Conservation (phyloP, 495 filamentous ascomycete species). For the Parathielavia hyrcaniae region DNA sequence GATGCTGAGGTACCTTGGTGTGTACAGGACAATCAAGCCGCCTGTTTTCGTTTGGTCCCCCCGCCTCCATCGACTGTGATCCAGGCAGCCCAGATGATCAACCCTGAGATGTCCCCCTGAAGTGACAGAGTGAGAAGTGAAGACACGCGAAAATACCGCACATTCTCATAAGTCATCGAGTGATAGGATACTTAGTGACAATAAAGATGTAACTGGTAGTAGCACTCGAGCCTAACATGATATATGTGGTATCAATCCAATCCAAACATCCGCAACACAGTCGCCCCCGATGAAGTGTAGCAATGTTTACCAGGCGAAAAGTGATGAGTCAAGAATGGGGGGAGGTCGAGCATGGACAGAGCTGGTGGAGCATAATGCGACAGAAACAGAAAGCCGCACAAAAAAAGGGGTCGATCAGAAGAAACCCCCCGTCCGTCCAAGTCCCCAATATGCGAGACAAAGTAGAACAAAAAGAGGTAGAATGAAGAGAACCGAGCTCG, state of each 20-base stretch:
- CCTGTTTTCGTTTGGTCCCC: too few relatives aligned
- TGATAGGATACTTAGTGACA: background rate
- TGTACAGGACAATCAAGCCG: background rate
- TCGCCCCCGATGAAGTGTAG: conserved; percentile 8
- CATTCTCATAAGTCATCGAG: conserved; percentile 4
- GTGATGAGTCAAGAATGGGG: background rate
- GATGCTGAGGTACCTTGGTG: background rate
- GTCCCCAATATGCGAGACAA: background rate
- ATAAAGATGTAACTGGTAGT: background rate
- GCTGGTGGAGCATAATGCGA: background rate
- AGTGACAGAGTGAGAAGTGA: too few relatives aligned
- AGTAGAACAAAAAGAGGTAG: background rate
- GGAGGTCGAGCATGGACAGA: background rate
- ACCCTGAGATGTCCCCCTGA: too few relatives aligned
- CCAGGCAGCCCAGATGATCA: too few relatives aligned
- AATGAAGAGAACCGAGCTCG: background rate
- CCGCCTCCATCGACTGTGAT: too few relatives aligned
- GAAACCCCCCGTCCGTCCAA: background rate
- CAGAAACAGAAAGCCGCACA: background rate
- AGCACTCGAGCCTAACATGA: background rate
- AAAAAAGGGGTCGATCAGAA: background rate
- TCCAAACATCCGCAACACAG: background rate
- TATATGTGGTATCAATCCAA: conserved; percentile 3
- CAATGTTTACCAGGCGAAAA: background rate
- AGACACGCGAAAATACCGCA: background rate